Evolutionary conservation across 2,329 filamentous ascomycete species (phyloP).

Genomic region (Blastomyces percursus): DNA sequence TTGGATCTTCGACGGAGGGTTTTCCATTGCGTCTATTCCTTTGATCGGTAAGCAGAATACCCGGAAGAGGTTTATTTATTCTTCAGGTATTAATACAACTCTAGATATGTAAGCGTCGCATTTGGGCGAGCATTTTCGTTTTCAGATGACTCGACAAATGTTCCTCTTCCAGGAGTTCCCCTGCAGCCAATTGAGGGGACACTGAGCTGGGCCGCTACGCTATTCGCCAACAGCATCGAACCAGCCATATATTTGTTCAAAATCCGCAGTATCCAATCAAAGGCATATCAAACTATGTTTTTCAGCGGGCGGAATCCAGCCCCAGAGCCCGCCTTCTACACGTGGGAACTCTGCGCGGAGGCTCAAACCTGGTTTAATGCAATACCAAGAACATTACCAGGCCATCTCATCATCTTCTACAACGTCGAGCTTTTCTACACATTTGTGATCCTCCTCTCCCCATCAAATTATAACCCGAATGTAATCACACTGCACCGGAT

Average conservation of each 20-base stretch:
- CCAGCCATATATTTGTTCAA: slow-evolving; percentile 69
- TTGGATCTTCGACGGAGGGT: slow-evolving; percentile 71
- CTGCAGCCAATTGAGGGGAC: slow-evolving; percentile 29
- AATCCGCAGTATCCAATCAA: slow-evolving; percentile 73
- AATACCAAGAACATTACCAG: slow-evolving; percentile 55
- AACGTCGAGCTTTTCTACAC: slow-evolving; percentile 84
- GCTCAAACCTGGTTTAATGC: slow-evolving; percentile 65
- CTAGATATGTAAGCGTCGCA: slow-evolving; percentile 74
- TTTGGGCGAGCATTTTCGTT: slow-evolving; percentile 85
- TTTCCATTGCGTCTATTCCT: slow-evolving; percentile 81
- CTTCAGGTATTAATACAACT: slow-evolving; percentile 14
- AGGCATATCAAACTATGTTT: slow-evolving; percentile 81
- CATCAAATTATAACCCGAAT: slow-evolving; percentile 58
- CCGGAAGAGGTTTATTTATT: background rate
- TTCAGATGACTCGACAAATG: slow-evolving; percentile 75
- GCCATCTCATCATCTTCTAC: slow-evolving; percentile 62
- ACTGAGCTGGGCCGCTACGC: slow-evolving; percentile 21
- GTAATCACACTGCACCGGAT: slow-evolving; percentile 66
- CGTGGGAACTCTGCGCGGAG: slow-evolving; percentile 42
- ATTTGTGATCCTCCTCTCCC: slow-evolving; percentile 78
- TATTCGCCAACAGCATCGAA: slow-evolving; percentile 50
- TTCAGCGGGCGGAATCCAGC: slow-evolving; percentile 62
- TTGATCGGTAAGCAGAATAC: slow-evolving; percentile 57
- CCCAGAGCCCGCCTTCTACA: slow-evolving; percentile 47
- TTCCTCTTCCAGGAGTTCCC: slow-evolving; percentile 55